Percentiles rank a stretch among this genome's conserved stretches.
Conservation (phyloP, 129 eudicot species). For the Apium graveolens region DNA sequence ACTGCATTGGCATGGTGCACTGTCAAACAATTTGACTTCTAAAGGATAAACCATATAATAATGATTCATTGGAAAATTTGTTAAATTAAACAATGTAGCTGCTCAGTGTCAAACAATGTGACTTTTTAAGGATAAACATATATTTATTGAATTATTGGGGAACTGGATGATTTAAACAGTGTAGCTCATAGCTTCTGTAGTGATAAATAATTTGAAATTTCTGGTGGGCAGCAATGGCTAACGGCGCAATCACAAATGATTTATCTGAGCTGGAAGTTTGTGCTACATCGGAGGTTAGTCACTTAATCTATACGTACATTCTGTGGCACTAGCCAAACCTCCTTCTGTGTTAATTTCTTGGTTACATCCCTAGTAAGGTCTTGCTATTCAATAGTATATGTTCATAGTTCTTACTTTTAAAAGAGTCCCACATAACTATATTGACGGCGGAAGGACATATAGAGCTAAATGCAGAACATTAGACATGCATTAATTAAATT, state of each 20-base stretch:
- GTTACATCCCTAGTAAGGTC: background rate
- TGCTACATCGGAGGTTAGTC: constrained; percentile 42
- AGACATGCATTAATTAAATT: background rate
- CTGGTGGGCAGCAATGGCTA: constrained; percentile 28
- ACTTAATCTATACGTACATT: background rate
- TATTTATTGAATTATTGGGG: background rate
- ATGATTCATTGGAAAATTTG: background rate
- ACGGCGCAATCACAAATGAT: constrained; percentile 30
- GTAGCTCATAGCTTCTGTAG: background rate
- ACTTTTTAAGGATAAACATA: background rate
- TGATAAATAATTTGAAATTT: background rate
- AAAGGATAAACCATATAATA: too few species aligned
- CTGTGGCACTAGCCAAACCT: background rate
- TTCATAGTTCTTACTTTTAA: background rate
- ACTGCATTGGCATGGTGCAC: background rate
- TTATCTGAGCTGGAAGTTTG: constrained; percentile 30
- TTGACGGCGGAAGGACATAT: background rate
- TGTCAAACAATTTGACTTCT: background rate
- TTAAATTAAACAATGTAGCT: background rate
- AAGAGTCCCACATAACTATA: background rate
- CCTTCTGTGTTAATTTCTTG: background rate
- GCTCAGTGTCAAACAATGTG: background rate
- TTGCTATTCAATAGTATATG: background rate
- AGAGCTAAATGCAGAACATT: background rate
- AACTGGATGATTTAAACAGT: background rate